Evolutionary conservation across 345 rosid genomes (phyloP).

Genomic region (Populus pruinosa): DNA sequence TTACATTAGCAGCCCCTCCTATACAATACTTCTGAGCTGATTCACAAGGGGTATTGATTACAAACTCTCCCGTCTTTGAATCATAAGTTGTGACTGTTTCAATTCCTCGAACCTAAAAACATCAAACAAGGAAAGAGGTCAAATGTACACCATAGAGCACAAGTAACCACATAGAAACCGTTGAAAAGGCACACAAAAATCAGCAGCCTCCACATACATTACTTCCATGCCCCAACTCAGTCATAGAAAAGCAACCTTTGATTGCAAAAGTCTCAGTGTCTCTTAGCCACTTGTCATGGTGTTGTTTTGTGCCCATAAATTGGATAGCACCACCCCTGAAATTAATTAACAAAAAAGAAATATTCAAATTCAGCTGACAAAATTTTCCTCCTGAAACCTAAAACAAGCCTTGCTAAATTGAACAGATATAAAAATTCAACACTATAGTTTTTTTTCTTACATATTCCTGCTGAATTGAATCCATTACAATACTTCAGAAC

Average conservation of each 20-base stretch:
- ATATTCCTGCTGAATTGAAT: background rate
- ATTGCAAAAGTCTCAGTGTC: constrained; percentile 60
- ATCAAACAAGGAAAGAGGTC: background rate
- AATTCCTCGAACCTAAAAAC: constrained; percentile 76
- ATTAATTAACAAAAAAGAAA: constrained; percentile 1
- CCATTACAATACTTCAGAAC: no score
- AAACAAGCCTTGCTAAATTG: background rate
- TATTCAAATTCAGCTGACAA: background rate
- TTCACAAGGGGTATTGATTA: constrained; percentile 88
- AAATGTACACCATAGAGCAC: background rate
- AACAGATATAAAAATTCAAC: background rate
- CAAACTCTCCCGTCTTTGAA: constrained; percentile 61
- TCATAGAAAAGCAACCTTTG: constrained; percentile 95
- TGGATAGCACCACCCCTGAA: constrained; percentile 83
- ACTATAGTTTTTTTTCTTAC: background rate
- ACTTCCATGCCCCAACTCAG: constrained; percentile 98
- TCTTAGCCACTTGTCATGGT: constrained; percentile 85
- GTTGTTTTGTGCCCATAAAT: constrained; percentile 78
- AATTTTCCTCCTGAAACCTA: no score
- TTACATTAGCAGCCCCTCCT: constrained; percentile 89
- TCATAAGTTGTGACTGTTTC: constrained; percentile 89
- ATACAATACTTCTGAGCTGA: constrained; percentile 99
- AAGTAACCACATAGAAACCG: background rate
- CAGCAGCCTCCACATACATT: constrained; percentile 54
- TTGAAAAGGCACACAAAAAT: background rate